A percentile compares a stretch with the other conserved stretches of the same genome.
Conservation (phyloP, 768 basidiomycete genomes). For the Bullera alba region DNA sequence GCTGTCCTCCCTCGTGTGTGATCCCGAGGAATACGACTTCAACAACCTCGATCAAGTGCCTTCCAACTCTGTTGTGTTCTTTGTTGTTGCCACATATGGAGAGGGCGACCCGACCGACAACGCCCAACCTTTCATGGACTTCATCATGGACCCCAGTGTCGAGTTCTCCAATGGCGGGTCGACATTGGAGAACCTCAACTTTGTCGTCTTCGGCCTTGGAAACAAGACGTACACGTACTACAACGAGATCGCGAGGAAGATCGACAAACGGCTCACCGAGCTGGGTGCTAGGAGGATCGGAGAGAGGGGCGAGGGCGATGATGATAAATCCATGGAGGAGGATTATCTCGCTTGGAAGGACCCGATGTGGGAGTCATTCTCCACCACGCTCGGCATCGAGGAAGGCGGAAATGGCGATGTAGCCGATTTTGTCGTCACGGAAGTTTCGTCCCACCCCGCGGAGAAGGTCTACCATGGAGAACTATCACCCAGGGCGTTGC, state of each 20-base stretch:
- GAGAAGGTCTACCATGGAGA: conserved; percentile 97
- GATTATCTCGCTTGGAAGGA: conserved; percentile 99
- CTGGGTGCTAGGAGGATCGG: conserved; percentile 82
- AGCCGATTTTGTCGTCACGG: conserved; percentile 85
- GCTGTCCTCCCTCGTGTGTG: conserved; percentile 88
- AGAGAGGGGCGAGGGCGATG: conserved; percentile 89
- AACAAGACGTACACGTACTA: conserved; percentile 77
- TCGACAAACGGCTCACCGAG: conserved; percentile 65
- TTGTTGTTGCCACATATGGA: conserved; percentile 96
- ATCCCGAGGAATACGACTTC: conserved; percentile 98
- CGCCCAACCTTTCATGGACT: conserved; percentile 88
- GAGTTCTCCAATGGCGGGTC: conserved; percentile 65
- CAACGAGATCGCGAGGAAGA: conserved; percentile 74
- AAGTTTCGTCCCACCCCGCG: conserved; percentile 57
- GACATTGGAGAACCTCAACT: conserved; percentile 75
- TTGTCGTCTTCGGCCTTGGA: conserved; percentile 88
- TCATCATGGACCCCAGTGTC: conserved; percentile 76
- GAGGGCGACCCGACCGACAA: conserved; percentile 99
- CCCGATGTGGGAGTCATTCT: conserved; percentile 86
- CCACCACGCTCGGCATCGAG: conserved; percentile 75
- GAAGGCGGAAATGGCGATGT: conserved; percentile 94
- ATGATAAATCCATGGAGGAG: conserved; percentile 99
- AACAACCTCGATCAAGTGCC: conserved; percentile 88
- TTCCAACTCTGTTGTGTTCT: conserved; percentile 78
- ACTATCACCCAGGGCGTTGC: conserved; percentile 87